A percentile compares a stretch with the other conserved stretches of the same genome.
Conservation (phyloP, 805 yeast species). For the Candida nanaspora region DNA sequence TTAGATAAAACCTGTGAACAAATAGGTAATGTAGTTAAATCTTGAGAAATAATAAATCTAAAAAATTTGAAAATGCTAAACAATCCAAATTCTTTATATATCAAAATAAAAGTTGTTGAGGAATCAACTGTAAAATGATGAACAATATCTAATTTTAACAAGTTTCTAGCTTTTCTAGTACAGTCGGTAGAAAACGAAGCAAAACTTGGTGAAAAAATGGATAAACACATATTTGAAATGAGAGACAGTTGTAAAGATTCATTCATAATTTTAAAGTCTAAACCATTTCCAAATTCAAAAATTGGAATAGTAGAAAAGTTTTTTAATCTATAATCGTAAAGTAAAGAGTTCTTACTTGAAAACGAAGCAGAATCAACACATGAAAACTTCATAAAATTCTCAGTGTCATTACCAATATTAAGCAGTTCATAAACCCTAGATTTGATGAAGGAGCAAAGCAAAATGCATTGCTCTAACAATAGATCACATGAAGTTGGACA, state of each 20-base stretch:
- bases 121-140: constrained; percentile 6
- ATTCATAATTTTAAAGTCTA: constrained; percentile 19
- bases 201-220: too few relatives aligned
- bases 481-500: constrained; percentile 1
- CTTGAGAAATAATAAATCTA: constrained; percentile 23
- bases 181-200: too few relatives aligned
- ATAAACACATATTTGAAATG: constrained; percentile 13
- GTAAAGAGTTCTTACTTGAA: background rate
- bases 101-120: constrained; percentile 11
- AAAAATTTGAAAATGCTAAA: constrained; percentile 32
- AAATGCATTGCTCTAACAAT: constrained; percentile 22
- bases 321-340: constrained; percentile 14
- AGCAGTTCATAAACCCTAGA: constrained; percentile 19
- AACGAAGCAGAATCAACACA: background rate
- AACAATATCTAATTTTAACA: constrained; percentile 11
- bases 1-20: constrained; percentile 17
- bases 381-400: constrained; percentile 12
- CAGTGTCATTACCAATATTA: constrained; percentile 11
- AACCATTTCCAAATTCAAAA: constrained; percentile 17
- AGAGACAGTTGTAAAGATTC: constrained; percentile 16
- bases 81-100: constrained; percentile 30
- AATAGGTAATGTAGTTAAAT: constrained; percentile 23
- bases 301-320: constrained; percentile 19
- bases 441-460: constrained; percentile 27
- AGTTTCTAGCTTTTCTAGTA: background rate